Evolutionary conservation across 164 flowering plant genomes (phyloP).

Genomic region (Stephania japonica): DNA sequence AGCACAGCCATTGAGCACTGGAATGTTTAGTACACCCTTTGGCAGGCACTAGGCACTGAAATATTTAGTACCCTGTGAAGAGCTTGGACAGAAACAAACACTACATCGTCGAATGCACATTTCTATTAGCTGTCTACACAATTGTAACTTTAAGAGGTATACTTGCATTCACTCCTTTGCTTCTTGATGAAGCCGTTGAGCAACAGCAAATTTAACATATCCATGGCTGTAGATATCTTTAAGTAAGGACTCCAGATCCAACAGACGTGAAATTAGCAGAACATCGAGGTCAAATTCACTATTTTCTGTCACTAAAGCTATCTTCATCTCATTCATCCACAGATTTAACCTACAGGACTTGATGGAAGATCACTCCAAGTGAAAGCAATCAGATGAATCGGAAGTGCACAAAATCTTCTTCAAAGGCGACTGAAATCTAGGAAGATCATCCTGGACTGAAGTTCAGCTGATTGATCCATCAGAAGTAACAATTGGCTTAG

Average conservation of each 20-base stretch:
- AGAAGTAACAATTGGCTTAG: background rate
- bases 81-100: too few species aligned
- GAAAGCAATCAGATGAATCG: background rate
- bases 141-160: background rate
- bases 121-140: background rate
- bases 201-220: background rate
- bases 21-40: too few species aligned
- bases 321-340: background rate
- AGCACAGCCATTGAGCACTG: too few species aligned
- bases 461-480: background rate
- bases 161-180: background rate
- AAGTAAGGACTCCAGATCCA: background rate
- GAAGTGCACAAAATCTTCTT: background rate
- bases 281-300: too few species aligned
- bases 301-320: too few species aligned
- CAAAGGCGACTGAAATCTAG: background rate
- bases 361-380: background rate
- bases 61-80: too few species aligned
- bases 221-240: background rate
- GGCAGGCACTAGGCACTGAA: too few species aligned
- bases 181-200: background rate
- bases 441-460: constrained; percentile 2
- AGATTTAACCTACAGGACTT: constrained; percentile 1
- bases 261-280: too few species aligned
- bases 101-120: too few species aligned